Conservation (phyloP, 2,329 filamentous ascomycete genomes). For the Cladosporium oxysporum region DNA sequence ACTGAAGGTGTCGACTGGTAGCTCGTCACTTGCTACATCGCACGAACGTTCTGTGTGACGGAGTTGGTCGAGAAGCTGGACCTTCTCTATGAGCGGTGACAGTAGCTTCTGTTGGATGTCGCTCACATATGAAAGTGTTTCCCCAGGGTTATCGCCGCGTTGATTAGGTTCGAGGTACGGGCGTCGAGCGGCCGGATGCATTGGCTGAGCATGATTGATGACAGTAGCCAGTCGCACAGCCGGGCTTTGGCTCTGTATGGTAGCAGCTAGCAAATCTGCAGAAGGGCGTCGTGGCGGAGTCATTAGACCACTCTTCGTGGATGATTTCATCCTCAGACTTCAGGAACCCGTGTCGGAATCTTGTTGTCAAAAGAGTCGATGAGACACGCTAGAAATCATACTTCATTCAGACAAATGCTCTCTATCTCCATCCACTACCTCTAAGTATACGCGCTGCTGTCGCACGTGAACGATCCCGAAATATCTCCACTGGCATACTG, state of each 20-base stretch:
- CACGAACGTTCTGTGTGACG: not conserved
- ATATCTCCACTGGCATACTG: slow-evolving; percentile 43
- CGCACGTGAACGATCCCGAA: slow-evolving; percentile 45
- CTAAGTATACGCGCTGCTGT: slow-evolving; percentile 34
- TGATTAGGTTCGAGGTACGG: not conserved
- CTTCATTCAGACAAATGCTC: not conserved
- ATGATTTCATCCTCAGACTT: not conserved
- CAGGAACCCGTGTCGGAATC: not conserved
- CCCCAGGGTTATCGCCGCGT: not conserved
- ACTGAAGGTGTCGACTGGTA: not conserved
- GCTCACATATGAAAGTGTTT: not conserved
- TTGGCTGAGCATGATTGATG: not conserved
- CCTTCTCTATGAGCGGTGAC: no score
- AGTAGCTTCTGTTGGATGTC: not conserved
- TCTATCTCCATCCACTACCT: not conserved
- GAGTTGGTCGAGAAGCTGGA: no score
- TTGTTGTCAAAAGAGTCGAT: not conserved
- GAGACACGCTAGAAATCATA: not conserved
- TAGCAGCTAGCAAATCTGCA: not conserved
- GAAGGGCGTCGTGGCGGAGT: no score
- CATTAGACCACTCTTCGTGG: no score
- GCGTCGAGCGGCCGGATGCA: not conserved
- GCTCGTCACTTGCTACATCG: not conserved
- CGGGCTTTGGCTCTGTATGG: not conserved
- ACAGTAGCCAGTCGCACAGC: not conserved